Evolutionary conservation across 768 basidiomycete species (phyloP).

Genomic region (Mycena polygramma): DNA sequence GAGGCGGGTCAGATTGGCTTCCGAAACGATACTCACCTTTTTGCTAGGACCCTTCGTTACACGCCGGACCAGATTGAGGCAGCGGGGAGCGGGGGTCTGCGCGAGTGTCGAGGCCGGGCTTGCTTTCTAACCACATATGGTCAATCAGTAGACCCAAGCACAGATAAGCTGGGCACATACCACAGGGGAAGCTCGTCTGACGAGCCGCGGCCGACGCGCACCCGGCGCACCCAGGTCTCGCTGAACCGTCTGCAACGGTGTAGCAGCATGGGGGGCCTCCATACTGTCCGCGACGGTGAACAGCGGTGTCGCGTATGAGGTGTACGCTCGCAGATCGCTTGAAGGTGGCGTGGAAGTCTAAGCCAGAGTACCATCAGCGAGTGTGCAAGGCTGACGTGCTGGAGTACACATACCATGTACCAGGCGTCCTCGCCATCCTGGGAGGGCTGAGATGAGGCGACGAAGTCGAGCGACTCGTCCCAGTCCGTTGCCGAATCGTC

Average conservation of each 20-base stretch:
- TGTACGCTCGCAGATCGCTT: too few species aligned
- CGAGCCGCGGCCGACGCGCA: background rate
- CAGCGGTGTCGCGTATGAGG: too few species aligned
- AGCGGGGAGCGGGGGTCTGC: background rate
- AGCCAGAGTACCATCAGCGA: background rate
- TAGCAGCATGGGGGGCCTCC: too few species aligned
- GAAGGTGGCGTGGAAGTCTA: too few species aligned
- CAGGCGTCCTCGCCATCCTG: background rate
- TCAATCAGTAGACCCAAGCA: background rate
- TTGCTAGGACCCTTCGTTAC: background rate
- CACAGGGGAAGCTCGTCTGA: background rate
- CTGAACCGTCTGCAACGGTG: too few species aligned
- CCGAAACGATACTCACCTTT: background rate
- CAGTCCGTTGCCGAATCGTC: background rate
- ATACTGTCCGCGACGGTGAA: too few species aligned
- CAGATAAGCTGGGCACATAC: too few species aligned
- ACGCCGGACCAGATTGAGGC: slow-evolving; percentile 2
- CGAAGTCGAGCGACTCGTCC: too few species aligned
- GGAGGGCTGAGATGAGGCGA: background rate
- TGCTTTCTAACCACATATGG: background rate
- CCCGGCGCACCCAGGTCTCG: too few species aligned
- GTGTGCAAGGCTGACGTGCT: background rate
- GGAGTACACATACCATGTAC: background rate
- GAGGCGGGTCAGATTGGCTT: background rate
- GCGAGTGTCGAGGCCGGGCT: slow-evolving; percentile 3